These are phyloP conservation scores for Tricholoma matsutake DNA, from an alignment of 768 basidiomycete species.

Conservation along the genomic window DNA sequence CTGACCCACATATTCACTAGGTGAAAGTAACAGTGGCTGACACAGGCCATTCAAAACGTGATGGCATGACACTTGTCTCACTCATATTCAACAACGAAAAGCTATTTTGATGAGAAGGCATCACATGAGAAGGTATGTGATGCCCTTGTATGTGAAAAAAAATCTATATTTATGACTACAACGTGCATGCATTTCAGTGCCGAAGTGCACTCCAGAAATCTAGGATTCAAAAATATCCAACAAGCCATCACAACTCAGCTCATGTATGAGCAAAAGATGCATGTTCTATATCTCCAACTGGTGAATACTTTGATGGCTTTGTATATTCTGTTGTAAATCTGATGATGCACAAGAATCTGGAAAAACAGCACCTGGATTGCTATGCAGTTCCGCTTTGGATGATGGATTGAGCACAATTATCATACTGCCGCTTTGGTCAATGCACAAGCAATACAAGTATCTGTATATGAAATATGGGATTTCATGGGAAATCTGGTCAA, in stretches of 20 bases:
- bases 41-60: too few relatives aligned
- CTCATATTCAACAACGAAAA: too few relatives aligned
- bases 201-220: too few relatives aligned
- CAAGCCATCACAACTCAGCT: slow-evolving; percentile 1
- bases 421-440: slow-evolving; percentile 11
- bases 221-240: neutral
- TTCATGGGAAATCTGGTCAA: slow-evolving; percentile 5
- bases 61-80: too few relatives aligned
- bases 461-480: neutral
- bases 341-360: slow-evolving; percentile 4
- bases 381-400: neutral
- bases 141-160: too few relatives aligned
- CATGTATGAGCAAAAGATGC: neutral
- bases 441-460: slow-evolving; percentile 14
- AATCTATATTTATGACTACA: too few relatives aligned
- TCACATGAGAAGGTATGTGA: too few relatives aligned
- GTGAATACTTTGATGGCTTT: neutral
- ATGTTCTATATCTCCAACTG: slow-evolving; percentile 8
- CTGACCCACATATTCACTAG: too few relatives aligned
- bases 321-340: neutral
- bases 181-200: too few relatives aligned
- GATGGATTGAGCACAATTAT: slow-evolving; percentile 9
- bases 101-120: too few relatives aligned
- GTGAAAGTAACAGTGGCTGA: too few relatives aligned
- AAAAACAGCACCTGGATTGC: slow-evolving; percentile 9